These are phyloP conservation scores for Thielaviopsis populi DNA, from an alignment of 2,329 filamentous ascomycete genomes.

Conservation along the genomic window DNA sequence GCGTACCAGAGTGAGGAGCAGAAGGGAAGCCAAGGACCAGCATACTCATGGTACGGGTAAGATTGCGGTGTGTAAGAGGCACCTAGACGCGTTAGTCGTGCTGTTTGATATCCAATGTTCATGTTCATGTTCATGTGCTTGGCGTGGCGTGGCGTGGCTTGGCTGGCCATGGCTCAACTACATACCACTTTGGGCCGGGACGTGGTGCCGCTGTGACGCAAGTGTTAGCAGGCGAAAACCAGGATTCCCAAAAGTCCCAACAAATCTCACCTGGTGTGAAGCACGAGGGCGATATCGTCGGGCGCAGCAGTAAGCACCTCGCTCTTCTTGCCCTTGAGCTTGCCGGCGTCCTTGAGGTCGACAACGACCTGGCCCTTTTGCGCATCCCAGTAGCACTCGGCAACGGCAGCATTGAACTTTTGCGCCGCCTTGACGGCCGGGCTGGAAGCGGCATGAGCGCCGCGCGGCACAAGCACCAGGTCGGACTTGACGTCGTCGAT, in stretches of 20 bases:
- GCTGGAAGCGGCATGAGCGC: conserved; percentile 49
- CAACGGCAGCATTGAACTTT: conserved; percentile 70
- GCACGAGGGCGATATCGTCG: conserved; percentile 67
- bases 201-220: conserved; percentile 49
- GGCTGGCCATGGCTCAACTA: conserved; percentile 15
- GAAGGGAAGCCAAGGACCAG: conserved; percentile 11
- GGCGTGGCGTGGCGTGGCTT: too few species aligned
- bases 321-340: conserved; percentile 36
- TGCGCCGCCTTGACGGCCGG: conserved; percentile 62
- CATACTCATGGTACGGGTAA: conserved; percentile 64
- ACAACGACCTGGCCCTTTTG: conserved; percentile 49
- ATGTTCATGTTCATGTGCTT: too few species aligned
- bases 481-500: conserved; percentile 75
- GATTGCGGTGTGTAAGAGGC: conserved; percentile 65
- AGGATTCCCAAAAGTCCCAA: not conserved
- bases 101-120: not conserved
- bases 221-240: not conserved
- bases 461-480: conserved; percentile 59
- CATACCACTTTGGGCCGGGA: conserved; percentile 68
- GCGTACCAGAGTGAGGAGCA: conserved; percentile 1
- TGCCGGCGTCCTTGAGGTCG: conserved; percentile 63
- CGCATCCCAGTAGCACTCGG: conserved; percentile 70
- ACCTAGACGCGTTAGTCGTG: conserved; percentile 31
- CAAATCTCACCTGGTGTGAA: conserved; percentile 50
- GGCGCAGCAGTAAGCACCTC: conserved; percentile 38